Evolutionary conservation across 2,329 filamentous ascomycete genomes (phyloP).

Genomic region (Lasiodiplodia gonubiensis): DNA sequence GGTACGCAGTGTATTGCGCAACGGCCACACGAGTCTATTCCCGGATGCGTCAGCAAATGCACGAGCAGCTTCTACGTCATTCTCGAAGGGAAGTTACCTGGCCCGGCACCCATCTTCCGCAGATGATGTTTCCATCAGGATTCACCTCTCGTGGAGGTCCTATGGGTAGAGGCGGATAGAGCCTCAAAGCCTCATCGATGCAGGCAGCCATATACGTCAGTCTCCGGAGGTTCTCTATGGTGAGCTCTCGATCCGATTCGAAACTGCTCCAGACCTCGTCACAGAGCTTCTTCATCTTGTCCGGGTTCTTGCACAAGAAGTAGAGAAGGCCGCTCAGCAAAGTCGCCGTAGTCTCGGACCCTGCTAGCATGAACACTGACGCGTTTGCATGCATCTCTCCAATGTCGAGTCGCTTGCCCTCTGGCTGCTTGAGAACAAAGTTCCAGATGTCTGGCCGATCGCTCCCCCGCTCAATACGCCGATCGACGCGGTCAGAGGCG

Average conservation of each 20-base stretch:
- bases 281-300: slow-evolving; percentile 37
- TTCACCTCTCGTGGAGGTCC: slow-evolving; percentile 43
- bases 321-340: slow-evolving; percentile 47
- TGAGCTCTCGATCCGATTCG: slow-evolving; percentile 41
- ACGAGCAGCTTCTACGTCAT: neutral
- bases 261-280: slow-evolving; percentile 40
- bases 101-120: slow-evolving; percentile 45
- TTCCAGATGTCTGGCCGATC: slow-evolving; percentile 45
- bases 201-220: slow-evolving; percentile 48
- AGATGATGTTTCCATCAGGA: slow-evolving; percentile 44
- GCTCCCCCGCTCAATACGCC: slow-evolving; percentile 34
- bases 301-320: slow-evolving; percentile 38
- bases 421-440: slow-evolving; percentile 44
- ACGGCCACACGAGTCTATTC: slow-evolving; percentile 23
- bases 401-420: slow-evolving; percentile 33
- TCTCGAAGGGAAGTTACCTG: slow-evolving; percentile 30
- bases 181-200: slow-evolving; percentile 49
- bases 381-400: slow-evolving; percentile 45
- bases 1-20: slow-evolving; percentile 27
- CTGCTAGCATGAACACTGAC: slow-evolving; percentile 49
- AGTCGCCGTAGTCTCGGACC: slow-evolving; percentile 54
- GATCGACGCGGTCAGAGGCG: slow-evolving; percentile 32
- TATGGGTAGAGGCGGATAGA: slow-evolving; percentile 50
- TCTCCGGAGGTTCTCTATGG: slow-evolving; percentile 38
- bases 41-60: neutral